Base-by-base conservation (phyloP, 305 asterid genomes). In the Fraxinus paxiana region DNA sequence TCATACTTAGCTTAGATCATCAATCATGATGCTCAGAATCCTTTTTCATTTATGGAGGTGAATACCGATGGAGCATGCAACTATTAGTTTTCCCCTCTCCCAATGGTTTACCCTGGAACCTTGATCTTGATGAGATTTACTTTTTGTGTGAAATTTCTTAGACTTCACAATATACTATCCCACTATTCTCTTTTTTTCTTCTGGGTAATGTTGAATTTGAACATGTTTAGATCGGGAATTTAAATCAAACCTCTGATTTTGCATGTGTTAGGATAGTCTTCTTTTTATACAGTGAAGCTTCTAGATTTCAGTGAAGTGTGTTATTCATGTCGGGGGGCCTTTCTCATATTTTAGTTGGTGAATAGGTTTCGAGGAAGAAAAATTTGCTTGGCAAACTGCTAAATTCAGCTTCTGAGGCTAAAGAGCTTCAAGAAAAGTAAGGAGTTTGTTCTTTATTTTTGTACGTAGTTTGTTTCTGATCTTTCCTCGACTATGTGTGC, bases 381-480 rank as follows among this genome's bases (percentile, higher is more conserved):
- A 84, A 63, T 77, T 83, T 90, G 83, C 92, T 91, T 3, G 81
- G 87, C 70, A 90, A 93, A 79, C 91, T 95, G 80, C 86, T 91
- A 34, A 72, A 77, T 70, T 89, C 91, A 75, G 91, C 91, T 82
- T 82, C 87, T 81, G 91, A 90, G 85, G 89, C 94, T 79, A 91
- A 84, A 87, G 90, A 78, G 87, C 85, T 86, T 82, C 98, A 95
- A 86, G 92, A 89, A 81, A 93, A 86, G 98, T 92, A 86, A 83
- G 85, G 22, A 84, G 78, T 76, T 84, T 48, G 31, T 73, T 77
- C 13, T 79, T 83, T 70, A 31, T n/a, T 84, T 76, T 80, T 35
- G 37, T 80, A 67, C 65, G 12, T 63, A 65, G 56, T 70, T 77
- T 79, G 74, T 46, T 26, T 83, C 18, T 82, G 73, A 75, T 86